A percentile compares a stretch with the other conserved stretches of the same genome.
Evolutionary conservation across 2,329 filamentous ascomycete species (phyloP).

Genomic region (Zymoseptoria pseudotritici): DNA sequence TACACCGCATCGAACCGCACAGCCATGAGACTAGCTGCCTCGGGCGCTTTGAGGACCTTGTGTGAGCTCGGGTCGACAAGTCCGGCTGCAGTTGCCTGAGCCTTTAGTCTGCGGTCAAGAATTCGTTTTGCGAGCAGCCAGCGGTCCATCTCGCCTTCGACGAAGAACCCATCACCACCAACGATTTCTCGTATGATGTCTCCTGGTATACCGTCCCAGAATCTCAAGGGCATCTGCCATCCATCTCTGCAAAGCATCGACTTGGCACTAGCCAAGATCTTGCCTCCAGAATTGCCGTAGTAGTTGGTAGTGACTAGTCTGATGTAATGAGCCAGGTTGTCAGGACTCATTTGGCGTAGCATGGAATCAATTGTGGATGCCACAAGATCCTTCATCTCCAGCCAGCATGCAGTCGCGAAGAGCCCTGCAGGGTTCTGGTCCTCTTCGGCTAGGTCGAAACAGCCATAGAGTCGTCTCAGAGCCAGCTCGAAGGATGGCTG

Average conservation of each 20-base stretch:
- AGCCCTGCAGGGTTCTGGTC: constrained; percentile 47
- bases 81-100: constrained; percentile 41
- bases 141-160: constrained; percentile 51
- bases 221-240: constrained; percentile 47
- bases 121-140: constrained; percentile 50
- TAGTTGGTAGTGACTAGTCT: constrained; percentile 49
- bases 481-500: constrained; percentile 48
- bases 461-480: constrained; percentile 48
- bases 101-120: constrained; percentile 44
- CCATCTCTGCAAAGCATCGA: constrained; percentile 52
- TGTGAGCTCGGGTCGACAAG: constrained; percentile 39
- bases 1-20: constrained; percentile 48
- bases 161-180: constrained; percentile 52
- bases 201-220: constrained; percentile 52
- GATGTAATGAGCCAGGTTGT: constrained; percentile 43
- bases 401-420: constrained; percentile 51
- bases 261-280: constrained; percentile 50
- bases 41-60: constrained; percentile 40
- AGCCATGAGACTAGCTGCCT: constrained; percentile 43
- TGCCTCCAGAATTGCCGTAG: constrained; percentile 49
- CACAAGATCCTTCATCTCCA: constrained; percentile 51
- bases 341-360: constrained; percentile 47
- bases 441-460: constrained; percentile 41
- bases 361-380: constrained; percentile 48
- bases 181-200: constrained; percentile 53